These are phyloP conservation scores for Pisolithus tinctorius DNA, from an alignment of 768 basidiomycete genomes.

Conservation along the genomic window DNA sequence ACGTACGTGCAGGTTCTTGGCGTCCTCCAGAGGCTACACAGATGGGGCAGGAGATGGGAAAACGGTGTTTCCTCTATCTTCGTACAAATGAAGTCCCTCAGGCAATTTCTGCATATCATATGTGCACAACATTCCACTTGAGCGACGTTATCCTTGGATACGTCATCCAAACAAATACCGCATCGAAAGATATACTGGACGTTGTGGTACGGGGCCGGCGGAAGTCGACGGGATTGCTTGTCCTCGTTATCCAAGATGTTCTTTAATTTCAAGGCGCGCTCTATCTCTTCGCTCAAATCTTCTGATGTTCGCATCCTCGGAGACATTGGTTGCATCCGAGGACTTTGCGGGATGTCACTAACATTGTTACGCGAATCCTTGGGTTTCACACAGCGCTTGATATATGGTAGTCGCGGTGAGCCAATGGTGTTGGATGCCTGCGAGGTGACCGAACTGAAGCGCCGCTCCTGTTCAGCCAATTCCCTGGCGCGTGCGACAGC, in stretches of 20 bases:
- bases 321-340: background rate
- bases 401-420: conserved; percentile 7
- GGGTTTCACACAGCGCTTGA: background rate
- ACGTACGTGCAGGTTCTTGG: conserved; percentile 26
- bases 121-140: conserved; percentile 43
- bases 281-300: background rate
- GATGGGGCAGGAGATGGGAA: conserved; percentile 56
- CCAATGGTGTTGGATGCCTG: conserved; percentile 7
- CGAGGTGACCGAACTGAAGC: background rate
- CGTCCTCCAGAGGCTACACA: conserved; percentile 33
- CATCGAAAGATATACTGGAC: conserved; percentile 41
- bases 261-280: conserved; percentile 27
- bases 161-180: conserved; percentile 48
- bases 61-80: conserved; percentile 46
- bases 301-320: background rate
- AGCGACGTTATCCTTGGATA: conserved; percentile 37
- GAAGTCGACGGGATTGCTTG: conserved; percentile 27
- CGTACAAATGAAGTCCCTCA: conserved; percentile 35
- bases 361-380: background rate
- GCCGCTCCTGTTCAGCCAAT: background rate
- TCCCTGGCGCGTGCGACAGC: background rate
- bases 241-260: conserved; percentile 36
- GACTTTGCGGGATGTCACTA: background rate
- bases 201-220: conserved; percentile 18
- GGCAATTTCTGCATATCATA: conserved; percentile 47